Evolutionary conservation across 768 basidiomycete genomes (phyloP).

Genomic region (Leucosporidium yakuticum): DNA sequence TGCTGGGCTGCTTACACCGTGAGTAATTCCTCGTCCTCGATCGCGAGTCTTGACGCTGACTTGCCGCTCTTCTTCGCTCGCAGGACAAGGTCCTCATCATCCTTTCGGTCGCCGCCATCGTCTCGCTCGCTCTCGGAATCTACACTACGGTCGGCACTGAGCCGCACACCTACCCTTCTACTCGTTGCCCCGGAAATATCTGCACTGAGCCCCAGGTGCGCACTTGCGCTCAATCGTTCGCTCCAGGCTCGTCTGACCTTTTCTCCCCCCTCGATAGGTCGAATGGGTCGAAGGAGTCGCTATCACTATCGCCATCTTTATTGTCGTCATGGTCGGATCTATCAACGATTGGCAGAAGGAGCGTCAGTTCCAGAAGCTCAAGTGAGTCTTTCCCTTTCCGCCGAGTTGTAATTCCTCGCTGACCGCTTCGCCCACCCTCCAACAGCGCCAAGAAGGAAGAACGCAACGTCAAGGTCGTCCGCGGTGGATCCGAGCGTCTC

Average conservation of each 20-base stretch:
- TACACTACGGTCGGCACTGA: conserved; percentile 81
- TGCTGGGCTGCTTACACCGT: conserved; percentile 64
- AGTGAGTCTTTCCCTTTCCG: conserved; percentile 40
- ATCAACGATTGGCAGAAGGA: conserved; percentile 99
- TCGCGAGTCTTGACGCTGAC: not conserved
- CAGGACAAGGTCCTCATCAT: conserved; percentile 89
- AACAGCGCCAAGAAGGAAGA: conserved; percentile 72
- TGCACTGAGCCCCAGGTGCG: conserved; percentile 52
- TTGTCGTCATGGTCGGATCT: conserved; percentile 72
- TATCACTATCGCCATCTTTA: conserved; percentile 50
- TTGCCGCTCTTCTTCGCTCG: conserved; percentile 40
- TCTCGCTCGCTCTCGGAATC: conserved; percentile 87
- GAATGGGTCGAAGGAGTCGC: conserved; percentile 88
- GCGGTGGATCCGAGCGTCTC: conserved; percentile 61
- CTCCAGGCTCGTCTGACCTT: no score
- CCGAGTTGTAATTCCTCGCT: not conserved
- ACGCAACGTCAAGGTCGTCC: conserved; percentile 76
- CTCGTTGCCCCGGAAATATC: conserved; percentile 37
- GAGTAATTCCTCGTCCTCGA: not conserved
- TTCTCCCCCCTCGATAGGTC: conserved; percentile 45
- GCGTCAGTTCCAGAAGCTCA: conserved; percentile 83
- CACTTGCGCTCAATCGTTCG: no score
- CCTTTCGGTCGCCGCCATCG: conserved; percentile 81
- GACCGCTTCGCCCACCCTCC: not conserved
- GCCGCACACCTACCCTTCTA: conserved; percentile 46